Percentiles rank a stretch among this genome's conserved stretches.
These are phyloP conservation scores for Pascua guehoae DNA, from an alignment of 1,284 basidiomycete genomes.

Conservation along the genomic window DNA sequence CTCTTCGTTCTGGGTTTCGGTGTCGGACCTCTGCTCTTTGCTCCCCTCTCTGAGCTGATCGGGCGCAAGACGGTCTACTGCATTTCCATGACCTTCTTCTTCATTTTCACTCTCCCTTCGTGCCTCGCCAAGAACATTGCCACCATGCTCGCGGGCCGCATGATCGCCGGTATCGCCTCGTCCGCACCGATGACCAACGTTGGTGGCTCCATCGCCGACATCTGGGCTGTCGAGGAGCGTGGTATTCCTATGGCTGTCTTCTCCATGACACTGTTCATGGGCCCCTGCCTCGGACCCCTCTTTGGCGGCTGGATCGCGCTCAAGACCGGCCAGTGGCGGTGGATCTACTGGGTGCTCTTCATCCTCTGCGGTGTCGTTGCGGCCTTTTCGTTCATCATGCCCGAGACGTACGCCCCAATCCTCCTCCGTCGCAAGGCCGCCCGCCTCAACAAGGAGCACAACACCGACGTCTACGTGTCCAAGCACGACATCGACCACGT, in stretches of 20 bases:
- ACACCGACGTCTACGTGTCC: slow-evolving; percentile 42
- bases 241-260: slow-evolving; percentile 52
- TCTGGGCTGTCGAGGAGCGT: slow-evolving; percentile 49
- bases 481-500: slow-evolving; percentile 40
- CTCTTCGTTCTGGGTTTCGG: slow-evolving; percentile 54
- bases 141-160: slow-evolving; percentile 52
- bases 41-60: slow-evolving; percentile 46
- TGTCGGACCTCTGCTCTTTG: slow-evolving; percentile 48
- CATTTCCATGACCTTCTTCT: slow-evolving; percentile 49
- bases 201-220: slow-evolving; percentile 51
- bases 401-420: slow-evolving; percentile 50
- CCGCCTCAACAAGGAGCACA: slow-evolving; percentile 45
- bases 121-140: slow-evolving; percentile 50
- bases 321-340: slow-evolving; percentile 45
- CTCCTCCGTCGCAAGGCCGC: slow-evolving; percentile 43
- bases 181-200: slow-evolving; percentile 53
- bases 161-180: slow-evolving; percentile 50
- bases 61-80: slow-evolving; percentile 49
- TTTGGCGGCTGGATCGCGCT: slow-evolving; percentile 47
- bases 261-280: slow-evolving; percentile 43
- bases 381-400: slow-evolving; percentile 33
- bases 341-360: slow-evolving; percentile 52
- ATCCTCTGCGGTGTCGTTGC: slow-evolving; percentile 44
- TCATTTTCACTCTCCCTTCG: slow-evolving; percentile 51
- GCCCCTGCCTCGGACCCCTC: slow-evolving; percentile 49